Evolutionary conservation across 371 early-diverging fungal genomes (phyloP).

Genomic region (Capniomyces stellatus): DNA sequence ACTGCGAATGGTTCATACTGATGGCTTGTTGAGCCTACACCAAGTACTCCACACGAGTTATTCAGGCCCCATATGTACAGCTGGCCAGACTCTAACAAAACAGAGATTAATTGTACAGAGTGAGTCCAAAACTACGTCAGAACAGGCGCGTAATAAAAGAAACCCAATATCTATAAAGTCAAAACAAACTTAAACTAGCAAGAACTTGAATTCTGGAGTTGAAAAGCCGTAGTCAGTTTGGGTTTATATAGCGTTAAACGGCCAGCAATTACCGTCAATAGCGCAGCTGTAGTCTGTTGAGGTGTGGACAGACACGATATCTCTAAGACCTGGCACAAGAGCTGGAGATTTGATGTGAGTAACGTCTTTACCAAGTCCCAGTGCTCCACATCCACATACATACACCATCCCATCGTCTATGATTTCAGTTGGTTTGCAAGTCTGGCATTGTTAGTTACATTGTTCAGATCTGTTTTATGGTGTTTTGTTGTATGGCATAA

Average conservation of each 20-base stretch:
- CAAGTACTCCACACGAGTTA: slow-evolving; percentile 14
- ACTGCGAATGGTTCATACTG: neutral
- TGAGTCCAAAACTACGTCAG: too few relatives aligned
- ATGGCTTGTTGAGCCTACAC: slow-evolving; percentile 3
- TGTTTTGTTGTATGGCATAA: too few relatives aligned
- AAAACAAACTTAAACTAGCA: neutral
- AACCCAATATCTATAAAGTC: too few relatives aligned
- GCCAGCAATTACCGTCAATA: slow-evolving; percentile 4
- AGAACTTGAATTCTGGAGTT: neutral
- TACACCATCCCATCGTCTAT: slow-evolving; percentile 35
- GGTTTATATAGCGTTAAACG: neutral
- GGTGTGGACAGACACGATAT: slow-evolving; percentile 7
- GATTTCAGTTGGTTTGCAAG: too few relatives aligned
- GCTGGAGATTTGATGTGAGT: slow-evolving; percentile 18
- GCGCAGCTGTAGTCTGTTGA: slow-evolving; percentile 22
- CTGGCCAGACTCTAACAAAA: neutral
- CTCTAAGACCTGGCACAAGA: slow-evolving; percentile 2
- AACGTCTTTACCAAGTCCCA: slow-evolving; percentile 34
- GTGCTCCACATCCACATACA: slow-evolving; percentile 52
- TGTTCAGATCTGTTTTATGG: neutral
- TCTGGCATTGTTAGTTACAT: neutral
- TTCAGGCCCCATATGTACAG: slow-evolving; percentile 21
- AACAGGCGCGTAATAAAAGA: too few relatives aligned
- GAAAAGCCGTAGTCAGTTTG: neutral
- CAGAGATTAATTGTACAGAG: neutral